These are phyloP conservation scores for Tilletia setariae DNA, from an alignment of 1,284 basidiomycete species.

Conservation along the genomic window DNA sequence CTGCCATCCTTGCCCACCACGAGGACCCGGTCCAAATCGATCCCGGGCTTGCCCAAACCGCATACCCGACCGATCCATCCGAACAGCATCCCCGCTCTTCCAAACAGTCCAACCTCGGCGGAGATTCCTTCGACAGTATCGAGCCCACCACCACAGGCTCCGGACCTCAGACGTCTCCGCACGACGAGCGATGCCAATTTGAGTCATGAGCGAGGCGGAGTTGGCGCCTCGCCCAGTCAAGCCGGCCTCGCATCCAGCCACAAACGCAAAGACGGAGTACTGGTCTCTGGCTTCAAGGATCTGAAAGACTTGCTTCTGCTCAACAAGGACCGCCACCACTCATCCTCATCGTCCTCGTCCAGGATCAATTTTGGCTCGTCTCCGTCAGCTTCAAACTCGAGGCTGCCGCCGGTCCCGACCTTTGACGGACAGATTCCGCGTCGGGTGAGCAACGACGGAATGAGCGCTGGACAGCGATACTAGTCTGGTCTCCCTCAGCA, in stretches of 20 bases:
- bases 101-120: not conserved
- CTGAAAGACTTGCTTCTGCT: conserved; percentile 6
- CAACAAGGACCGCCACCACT: conserved; percentile 1
- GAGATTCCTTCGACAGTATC: not conserved
- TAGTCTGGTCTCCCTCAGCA: too few species aligned
- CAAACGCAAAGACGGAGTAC: not conserved
- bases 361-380: not conserved
- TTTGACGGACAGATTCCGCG: too few species aligned
- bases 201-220: not conserved
- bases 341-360: not conserved
- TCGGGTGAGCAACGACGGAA: too few species aligned
- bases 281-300: not conserved
- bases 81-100: not conserved
- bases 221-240: not conserved
- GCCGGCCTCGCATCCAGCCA: not conserved
- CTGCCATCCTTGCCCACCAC: conserved; percentile 3
- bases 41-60: not conserved
- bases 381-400: too few species aligned
- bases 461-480: too few species aligned
- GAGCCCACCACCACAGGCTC: not conserved
- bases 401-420: too few species aligned
- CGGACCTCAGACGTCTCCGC: not conserved
- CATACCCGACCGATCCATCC: not conserved
- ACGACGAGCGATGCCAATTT: conserved; percentile 10
- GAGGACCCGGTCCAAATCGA: conserved; percentile 3